phyloP scores from a whole-genome alignment of 768 basidiomycete genomes.

The Tulasnella sp. region DNA sequence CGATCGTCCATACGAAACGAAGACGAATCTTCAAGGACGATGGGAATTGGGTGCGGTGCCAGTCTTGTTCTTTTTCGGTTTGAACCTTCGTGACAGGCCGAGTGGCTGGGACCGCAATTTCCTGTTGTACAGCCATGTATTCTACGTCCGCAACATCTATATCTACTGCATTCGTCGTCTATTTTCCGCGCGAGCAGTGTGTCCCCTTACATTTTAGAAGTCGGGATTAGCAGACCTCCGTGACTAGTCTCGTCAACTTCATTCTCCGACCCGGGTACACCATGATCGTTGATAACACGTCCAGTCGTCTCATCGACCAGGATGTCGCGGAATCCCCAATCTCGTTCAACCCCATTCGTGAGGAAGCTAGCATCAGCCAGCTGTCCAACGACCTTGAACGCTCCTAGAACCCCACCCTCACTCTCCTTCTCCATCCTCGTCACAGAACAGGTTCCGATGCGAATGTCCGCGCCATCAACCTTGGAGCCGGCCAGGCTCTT shows the following conservation, averaged over 20 bases:
- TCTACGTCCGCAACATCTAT: background rate
- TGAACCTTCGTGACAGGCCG: conserved; percentile 6
- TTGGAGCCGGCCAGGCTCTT: conserved; percentile 50
- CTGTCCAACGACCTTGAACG: conserved; percentile 39
- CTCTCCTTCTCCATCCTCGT: conserved; percentile 32
- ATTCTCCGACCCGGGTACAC: conserved; percentile 57
- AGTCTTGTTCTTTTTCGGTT: conserved; percentile 9
- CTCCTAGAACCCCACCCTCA: conserved; percentile 31
- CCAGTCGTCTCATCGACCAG: conserved; percentile 43
- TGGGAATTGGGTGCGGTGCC: conserved; percentile 21
- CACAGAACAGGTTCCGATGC: conserved; percentile 70
- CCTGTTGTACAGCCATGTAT: conserved; percentile 15
- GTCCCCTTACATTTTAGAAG: conserved; percentile 6
- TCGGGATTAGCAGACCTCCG: conserved; percentile 33
- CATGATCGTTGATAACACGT: conserved; percentile 62
- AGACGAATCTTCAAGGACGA: conserved; percentile 10
- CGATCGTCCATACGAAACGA: conserved; percentile 18
- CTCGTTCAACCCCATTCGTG: conserved; percentile 49
- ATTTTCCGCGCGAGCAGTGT: background rate
- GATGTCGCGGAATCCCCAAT: conserved; percentile 79
- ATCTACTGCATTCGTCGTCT: background rate
- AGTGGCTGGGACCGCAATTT: conserved; percentile 20
- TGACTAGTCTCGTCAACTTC: conserved; percentile 54
- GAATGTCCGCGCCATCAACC: conserved; percentile 37
- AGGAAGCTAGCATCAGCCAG: conserved; percentile 55